phyloP scores from a whole-genome alignment of 2,329 filamentous ascomycete species.

The Harringtonia aguacate region DNA sequence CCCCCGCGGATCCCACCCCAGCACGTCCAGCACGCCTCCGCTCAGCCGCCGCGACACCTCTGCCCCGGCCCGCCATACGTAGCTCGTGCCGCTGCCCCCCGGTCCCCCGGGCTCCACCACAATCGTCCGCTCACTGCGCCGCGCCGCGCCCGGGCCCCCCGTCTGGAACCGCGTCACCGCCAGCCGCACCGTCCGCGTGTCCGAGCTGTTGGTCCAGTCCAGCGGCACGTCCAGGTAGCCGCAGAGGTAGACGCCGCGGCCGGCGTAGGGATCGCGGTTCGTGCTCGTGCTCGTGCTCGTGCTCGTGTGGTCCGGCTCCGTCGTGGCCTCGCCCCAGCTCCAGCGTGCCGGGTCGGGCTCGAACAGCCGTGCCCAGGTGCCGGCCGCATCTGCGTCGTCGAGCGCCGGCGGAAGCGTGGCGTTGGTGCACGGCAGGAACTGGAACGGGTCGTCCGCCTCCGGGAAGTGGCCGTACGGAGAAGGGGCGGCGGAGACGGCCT shows the following conservation, averaged over 20 bases:
- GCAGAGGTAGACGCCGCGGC: slow-evolving; percentile 34
- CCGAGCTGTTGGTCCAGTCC: slow-evolving; percentile 34
- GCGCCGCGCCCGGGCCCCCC: slow-evolving; percentile 26
- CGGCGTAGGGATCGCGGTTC: slow-evolving; percentile 21
- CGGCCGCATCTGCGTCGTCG: slow-evolving; percentile 23
- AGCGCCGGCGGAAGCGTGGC: slow-evolving; percentile 28
- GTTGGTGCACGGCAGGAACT: slow-evolving; percentile 34
- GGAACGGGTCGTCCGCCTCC: slow-evolving; percentile 30
- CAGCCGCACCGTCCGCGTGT: slow-evolving; percentile 31
- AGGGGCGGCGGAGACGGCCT: no score
- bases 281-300: slow-evolving; percentile 1
- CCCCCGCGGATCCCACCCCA: slow-evolving; percentile 45
- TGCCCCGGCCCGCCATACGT: slow-evolving; percentile 27
- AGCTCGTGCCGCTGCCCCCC: slow-evolving; percentile 31
- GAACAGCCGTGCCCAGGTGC: slow-evolving; percentile 29
- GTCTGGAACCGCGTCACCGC: slow-evolving; percentile 40
- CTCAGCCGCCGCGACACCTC: slow-evolving; percentile 28
- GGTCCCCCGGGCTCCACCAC: slow-evolving; percentile 41
- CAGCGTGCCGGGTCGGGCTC: slow-evolving; percentile 32
- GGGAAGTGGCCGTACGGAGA: slow-evolving; percentile 26
- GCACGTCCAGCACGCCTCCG: slow-evolving; percentile 31
- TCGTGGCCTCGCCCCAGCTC: slow-evolving; percentile 31
- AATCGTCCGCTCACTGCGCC: slow-evolving; percentile 31
- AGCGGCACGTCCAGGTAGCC: slow-evolving; percentile 37
- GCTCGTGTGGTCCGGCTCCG: background rate